Evolutionary conservation across 257 asterid genomes (phyloP), one percentile per base, ranked within the genome.

Genomic region (Solanum ahanhuiri): DNA sequence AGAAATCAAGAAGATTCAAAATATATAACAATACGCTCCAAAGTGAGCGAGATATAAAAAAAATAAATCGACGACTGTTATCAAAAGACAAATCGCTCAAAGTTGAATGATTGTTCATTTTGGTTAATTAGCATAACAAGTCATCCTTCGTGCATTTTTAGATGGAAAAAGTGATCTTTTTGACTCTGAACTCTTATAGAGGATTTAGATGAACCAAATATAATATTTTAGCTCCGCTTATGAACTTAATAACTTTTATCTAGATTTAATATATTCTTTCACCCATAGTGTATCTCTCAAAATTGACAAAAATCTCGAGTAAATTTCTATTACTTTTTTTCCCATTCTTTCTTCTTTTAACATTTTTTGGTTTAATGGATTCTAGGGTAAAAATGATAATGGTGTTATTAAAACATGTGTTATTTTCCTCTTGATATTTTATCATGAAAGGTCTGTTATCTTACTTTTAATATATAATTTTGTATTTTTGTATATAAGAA

Each of bases 51-150:
- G 1, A 43, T 43, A 43, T 43, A 3, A 43, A 43, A 43, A 43
- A 43, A 1, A 41, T 39, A 41, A 41, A 41, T 41, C 0, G 14
- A 43, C 0, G 1, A 0, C 1, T 3, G 4, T 43, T 43, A 3
- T 43, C 4, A 43, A 43, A 43, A 43, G 51, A 10, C 0, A 10
- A 43, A 43, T 43, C 14, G 51, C 51, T 43, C 51, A 43, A 43
- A 10, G 51, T 43, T 43, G 5, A 43, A 2, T 10, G 14, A 43
- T 43, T 43, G 2, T 43, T 43, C 15, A 4, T 41, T 41, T 41
- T 41, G 45, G 45, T 41, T 41, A 41, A 41, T 9, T 41, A 9
- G 45, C 45, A 9, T 9, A 41, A 41, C 45, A 41, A 41, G 45
- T 41, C 12, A 9, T 41, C 45, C 45, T 41, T 9, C 2, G 12